These are phyloP conservation scores for Verruconis gallopava DNA, from an alignment of 2,329 filamentous ascomycete genomes.

Conservation along the genomic window DNA sequence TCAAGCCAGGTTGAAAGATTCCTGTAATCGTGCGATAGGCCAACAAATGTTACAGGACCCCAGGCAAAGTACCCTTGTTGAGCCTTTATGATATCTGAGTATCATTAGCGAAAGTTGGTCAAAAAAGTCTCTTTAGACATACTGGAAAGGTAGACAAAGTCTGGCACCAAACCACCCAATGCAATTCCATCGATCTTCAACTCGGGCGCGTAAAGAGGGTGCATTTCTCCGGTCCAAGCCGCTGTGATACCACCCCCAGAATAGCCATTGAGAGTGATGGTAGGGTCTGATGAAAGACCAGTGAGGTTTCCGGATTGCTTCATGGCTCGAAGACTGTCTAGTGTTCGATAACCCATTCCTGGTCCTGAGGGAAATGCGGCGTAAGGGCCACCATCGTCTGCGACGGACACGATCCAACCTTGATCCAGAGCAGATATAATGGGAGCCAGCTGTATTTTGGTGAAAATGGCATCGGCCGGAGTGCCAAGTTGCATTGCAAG, in stretches of 20 bases:
- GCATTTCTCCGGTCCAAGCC: slow-evolving; percentile 13
- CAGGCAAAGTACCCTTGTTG: slow-evolving; percentile 1
- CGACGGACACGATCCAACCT: slow-evolving; percentile 6
- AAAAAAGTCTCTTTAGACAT: no score
- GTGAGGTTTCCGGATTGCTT: not conserved
- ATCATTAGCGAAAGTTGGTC: no score
- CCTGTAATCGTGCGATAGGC: slow-evolving; percentile 8
- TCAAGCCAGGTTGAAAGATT: slow-evolving; percentile 7
- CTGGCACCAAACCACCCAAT: slow-evolving; percentile 35
- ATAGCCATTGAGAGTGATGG: slow-evolving; percentile 2
- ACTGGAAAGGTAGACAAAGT: slow-evolving; percentile 13
- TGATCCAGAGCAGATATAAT: slow-evolving; percentile 3
- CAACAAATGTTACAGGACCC: slow-evolving; percentile 3
- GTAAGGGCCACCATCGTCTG: slow-evolving; percentile 8
- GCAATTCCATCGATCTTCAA: slow-evolving; percentile 36
- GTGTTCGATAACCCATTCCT: not conserved
- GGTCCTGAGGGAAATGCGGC: slow-evolving; percentile 3
- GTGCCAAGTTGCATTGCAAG: slow-evolving; percentile 6
- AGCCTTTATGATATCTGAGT: no score
- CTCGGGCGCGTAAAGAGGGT: slow-evolving; percentile 40
- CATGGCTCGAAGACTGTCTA: slow-evolving; percentile 2
- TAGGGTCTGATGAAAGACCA: slow-evolving; percentile 1
- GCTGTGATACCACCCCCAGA: not conserved
- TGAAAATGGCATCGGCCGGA: slow-evolving; percentile 3
- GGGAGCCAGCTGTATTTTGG: slow-evolving; percentile 1